Base-by-base conservation (phyloP, 257 asterid genomes). In the Scutellaria galericulata region DNA sequence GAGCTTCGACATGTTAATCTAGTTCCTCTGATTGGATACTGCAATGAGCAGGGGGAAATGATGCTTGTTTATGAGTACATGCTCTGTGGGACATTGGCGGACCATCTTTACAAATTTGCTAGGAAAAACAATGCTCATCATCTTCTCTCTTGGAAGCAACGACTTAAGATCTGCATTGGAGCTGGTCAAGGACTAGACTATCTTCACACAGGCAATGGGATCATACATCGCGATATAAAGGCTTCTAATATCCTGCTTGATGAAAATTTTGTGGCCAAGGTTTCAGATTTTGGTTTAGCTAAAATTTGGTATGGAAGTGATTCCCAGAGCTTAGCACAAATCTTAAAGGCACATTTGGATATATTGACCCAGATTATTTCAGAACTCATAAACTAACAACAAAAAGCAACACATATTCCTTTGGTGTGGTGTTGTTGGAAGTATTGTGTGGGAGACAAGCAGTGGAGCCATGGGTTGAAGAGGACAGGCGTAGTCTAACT, bases 221-320 rank as follows among this genome's bases (percentile, higher is more conserved):
- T 73, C 65, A 71, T 68, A 75, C 95, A 88, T 68, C 87, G 89
- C 4, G 95, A 88, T 59, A 80, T 86, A 24, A 86, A 88, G 80
- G 66, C 87, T 73, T 86, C 95, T 22, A 88, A 88, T 74, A 81
- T 88, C 51, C 82, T 86, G 51, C 75, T 88, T 27, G 90, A 84
- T 57, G 85, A 84, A 56, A 78, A 70, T 14, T 81, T 83, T 81
- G 88, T 74, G 63, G 87, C 90, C 15, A 86, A 86, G 83, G 85
- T 89, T 71, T 85, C 92, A 5, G 96, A 89, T 79, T 86, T 89
- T 46, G 96, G 96, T 55, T 73, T 89, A 76, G 88, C 92, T 41
- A 86, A 86, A 75, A 79, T 67, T 68, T 80, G 71, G 62, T 70
- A 57, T 48, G 62, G 75, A 13, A 78, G 83, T 15, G 85, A 82